These are phyloP conservation scores for Exsudoporus frostii DNA, from an alignment of 768 basidiomycete species.

Conservation along the genomic window DNA sequence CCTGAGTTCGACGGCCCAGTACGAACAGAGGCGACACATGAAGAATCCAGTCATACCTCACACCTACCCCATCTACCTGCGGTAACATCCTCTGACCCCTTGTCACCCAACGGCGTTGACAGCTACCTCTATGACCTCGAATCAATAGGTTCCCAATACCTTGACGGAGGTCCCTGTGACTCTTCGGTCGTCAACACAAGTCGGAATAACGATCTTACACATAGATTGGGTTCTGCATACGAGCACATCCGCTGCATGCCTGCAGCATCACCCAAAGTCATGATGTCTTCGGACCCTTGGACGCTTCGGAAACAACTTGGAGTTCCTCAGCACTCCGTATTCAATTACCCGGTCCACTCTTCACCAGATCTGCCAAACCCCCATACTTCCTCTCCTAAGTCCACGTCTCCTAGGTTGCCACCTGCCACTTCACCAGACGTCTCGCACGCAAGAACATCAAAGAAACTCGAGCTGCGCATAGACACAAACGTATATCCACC, in stretches of 20 bases:
- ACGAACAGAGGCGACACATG: neutral
- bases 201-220: conserved; percentile 18
- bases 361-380: conserved; percentile 26
- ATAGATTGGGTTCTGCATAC: conserved; percentile 23
- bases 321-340: conserved; percentile 30
- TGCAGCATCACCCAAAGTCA: conserved; percentile 3
- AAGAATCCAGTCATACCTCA: neutral
- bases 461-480: neutral
- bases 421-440: neutral
- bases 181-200: neutral
- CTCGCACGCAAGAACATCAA: neutral
- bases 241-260: conserved; percentile 23
- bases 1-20: conserved; percentile 25
- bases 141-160: neutral
- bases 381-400: conserved; percentile 2
- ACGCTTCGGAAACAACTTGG: conserved; percentile 29
- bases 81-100: neutral
- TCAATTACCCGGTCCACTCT: conserved; percentile 17
- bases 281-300: conserved; percentile 25
- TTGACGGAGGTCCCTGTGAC: neutral
- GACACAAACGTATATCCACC: conserved; percentile 2
- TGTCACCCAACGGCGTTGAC: neutral
- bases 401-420: neutral
- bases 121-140: neutral
- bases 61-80: neutral